phyloP scores from a whole-genome alignment of 2,329 filamentous ascomycete genomes.

The Coniochaeta hoffmannii region DNA sequence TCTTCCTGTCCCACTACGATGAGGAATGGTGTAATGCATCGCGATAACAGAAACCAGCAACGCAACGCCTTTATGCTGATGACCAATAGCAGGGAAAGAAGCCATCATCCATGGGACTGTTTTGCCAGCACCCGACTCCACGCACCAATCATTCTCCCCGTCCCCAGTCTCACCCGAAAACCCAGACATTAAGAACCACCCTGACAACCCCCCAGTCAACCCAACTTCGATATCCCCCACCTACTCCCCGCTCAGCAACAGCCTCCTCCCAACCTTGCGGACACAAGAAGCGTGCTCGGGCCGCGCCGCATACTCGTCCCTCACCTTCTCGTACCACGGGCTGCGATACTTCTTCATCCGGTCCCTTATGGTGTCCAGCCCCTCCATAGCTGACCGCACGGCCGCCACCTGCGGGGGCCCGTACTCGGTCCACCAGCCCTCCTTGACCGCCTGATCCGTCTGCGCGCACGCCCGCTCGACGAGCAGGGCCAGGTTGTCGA shows the following conservation, averaged over 20 bases:
- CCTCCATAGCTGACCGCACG: slow-evolving; percentile 7
- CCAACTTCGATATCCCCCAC: too few relatives aligned
- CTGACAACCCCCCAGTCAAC: too few relatives aligned
- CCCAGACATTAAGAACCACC: background rate
- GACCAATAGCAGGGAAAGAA: background rate
- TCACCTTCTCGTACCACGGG: slow-evolving; percentile 2
- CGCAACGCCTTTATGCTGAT: background rate
- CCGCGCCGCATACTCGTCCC: slow-evolving; percentile 6
- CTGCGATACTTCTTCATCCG: background rate
- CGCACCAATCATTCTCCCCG: background rate
- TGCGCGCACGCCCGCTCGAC: slow-evolving; percentile 15
- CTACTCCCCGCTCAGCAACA: background rate
- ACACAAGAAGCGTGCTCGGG: background rate
- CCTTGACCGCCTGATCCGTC: slow-evolving; percentile 11
- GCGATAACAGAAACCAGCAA: background rate
- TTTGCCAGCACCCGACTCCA: background rate
- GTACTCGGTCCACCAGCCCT: slow-evolving; percentile 15
- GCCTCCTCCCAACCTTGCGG: background rate
- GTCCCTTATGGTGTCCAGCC: slow-evolving; percentile 5
- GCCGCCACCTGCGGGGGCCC: slow-evolving; percentile 3
- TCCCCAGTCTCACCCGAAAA: background rate
- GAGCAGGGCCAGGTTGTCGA: slow-evolving; percentile 12
- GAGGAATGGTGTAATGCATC: background rate
- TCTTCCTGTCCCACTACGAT: background rate
- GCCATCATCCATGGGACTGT: background rate